Evolutionary conservation across 331 rosid species (phyloP).

Genomic region (Dryas integrifolia): DNA sequence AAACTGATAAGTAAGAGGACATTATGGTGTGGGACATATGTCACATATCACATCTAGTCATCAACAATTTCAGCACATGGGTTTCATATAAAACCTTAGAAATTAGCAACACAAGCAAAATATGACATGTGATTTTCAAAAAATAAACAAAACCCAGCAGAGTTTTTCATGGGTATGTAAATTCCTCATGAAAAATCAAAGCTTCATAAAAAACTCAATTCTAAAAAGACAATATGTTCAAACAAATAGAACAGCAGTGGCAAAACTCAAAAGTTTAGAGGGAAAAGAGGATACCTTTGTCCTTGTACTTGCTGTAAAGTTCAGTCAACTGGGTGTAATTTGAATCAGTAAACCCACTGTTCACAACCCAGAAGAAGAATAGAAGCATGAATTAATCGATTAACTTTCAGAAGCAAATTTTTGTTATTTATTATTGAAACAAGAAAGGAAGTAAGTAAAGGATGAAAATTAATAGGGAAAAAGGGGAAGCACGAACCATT

Average conservation of each 20-base stretch:
- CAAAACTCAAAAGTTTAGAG: background rate
- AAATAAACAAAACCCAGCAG: background rate
- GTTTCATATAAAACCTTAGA: background rate
- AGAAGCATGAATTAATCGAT: background rate
- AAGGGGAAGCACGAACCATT: constrained; percentile 54
- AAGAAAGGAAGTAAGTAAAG: background rate
- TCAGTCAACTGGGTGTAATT: constrained; percentile 83
- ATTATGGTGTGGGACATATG: background rate
- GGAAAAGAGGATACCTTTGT: constrained; percentile 42
- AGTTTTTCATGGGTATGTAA: background rate
- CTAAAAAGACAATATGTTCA: background rate
- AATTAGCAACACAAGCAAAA: background rate
- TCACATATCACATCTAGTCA: background rate
- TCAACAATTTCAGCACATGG: background rate
- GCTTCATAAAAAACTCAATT: background rate
- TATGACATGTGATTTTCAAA: background rate
- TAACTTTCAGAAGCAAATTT: background rate
- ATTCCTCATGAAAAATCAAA: background rate
- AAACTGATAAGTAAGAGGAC: background rate
- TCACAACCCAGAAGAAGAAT: background rate
- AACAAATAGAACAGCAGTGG: background rate
- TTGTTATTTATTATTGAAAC: background rate
- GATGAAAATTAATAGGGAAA: background rate
- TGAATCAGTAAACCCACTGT: constrained; percentile 68
- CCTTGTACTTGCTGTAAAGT: constrained; percentile 60